Evolutionary conservation across 495 filamentous ascomycete species (phyloP).

Genomic region (Penicillium canescens): DNA sequence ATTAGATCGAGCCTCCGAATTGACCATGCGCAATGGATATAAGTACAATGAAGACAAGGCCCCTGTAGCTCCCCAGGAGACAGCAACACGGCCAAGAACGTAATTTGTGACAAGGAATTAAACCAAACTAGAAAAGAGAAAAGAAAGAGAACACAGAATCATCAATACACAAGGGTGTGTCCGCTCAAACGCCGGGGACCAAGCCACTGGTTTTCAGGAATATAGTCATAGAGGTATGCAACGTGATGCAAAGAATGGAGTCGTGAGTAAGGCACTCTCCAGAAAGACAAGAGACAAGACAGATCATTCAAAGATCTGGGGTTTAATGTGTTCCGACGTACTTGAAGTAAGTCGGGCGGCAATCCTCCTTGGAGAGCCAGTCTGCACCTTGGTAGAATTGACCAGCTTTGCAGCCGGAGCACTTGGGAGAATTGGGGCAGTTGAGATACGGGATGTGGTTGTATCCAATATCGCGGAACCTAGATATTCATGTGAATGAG

Average conservation of each 20-base stretch:
- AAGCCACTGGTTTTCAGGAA: constrained; percentile 21
- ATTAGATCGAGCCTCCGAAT: constrained; percentile 13
- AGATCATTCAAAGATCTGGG: constrained; percentile 6
- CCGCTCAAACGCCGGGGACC: constrained; percentile 34
- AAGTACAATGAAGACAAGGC: constrained; percentile 34
- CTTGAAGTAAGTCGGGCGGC: constrained; percentile 95
- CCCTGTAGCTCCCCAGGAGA: constrained; percentile 12
- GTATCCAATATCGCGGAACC: constrained; percentile 99
- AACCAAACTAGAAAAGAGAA: constrained; percentile 6
- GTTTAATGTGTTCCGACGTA: constrained; percentile 77
- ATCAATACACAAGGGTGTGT: constrained; percentile 29
- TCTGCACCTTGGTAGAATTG: constrained; percentile 84
- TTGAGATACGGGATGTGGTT: constrained; percentile 99
- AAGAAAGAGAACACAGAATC: constrained; percentile 18
- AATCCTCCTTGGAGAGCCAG: constrained; percentile 88
- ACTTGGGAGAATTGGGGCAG: constrained; percentile 95
- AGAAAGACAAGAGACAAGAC: constrained; percentile 11
- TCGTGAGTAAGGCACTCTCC: constrained; percentile 15
- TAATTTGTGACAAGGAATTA: constrained; percentile 19
- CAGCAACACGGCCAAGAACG: constrained; percentile 18
- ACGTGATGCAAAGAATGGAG: constrained; percentile 24
- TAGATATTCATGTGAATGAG: constrained; percentile 34
- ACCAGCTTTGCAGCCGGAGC: constrained; percentile 82
- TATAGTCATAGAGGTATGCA: constrained; percentile 32
- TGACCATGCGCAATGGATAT: constrained; percentile 28